Conservation (phyloP, 768 basidiomycete species). For the Termitomyces sp. region DNA sequence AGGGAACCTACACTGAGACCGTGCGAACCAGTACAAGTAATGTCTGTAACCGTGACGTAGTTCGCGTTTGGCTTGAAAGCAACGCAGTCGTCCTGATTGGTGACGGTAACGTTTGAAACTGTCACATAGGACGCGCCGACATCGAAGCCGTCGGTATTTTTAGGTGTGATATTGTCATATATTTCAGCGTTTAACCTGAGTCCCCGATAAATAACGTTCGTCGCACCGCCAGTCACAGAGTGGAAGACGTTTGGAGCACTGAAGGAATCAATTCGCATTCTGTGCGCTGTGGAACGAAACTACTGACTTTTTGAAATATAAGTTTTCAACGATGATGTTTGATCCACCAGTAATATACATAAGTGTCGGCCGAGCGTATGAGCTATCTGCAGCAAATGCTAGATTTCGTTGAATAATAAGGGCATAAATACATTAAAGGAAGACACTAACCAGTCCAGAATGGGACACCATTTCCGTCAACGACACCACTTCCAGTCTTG, state of each 20-base stretch:
- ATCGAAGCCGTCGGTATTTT: slow-evolving; percentile 27
- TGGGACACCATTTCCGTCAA: slow-evolving; percentile 25
- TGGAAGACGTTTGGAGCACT: slow-evolving; percentile 23
- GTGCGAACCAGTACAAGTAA: slow-evolving; percentile 25
- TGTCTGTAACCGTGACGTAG: slow-evolving; percentile 20
- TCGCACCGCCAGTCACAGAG: slow-evolving; percentile 20
- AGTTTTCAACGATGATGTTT: slow-evolving; percentile 21
- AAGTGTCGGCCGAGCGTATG: slow-evolving; percentile 22
- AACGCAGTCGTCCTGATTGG: slow-evolving; percentile 26
- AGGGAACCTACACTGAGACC: slow-evolving; percentile 24
- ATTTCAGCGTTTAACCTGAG: slow-evolving; percentile 21
- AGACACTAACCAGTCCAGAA: slow-evolving; percentile 20
- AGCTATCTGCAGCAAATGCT: slow-evolving; percentile 22
- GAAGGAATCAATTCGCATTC: not conserved
- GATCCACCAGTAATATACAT: slow-evolving; percentile 22
- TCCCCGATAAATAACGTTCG: slow-evolving; percentile 19
- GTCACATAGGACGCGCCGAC: slow-evolving; percentile 23
- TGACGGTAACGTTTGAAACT: slow-evolving; percentile 19
- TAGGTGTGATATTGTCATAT: slow-evolving; percentile 18
- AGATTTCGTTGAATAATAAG: not conserved
- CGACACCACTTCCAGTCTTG: slow-evolving; percentile 21
- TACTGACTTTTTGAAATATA: slow-evolving; percentile 21
- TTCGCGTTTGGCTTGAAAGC: slow-evolving; percentile 24
- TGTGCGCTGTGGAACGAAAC: not conserved
- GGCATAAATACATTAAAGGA: not conserved